Evolutionary conservation across 305 asterid species (phyloP).

Genomic region (Solanum hybrid): DNA sequence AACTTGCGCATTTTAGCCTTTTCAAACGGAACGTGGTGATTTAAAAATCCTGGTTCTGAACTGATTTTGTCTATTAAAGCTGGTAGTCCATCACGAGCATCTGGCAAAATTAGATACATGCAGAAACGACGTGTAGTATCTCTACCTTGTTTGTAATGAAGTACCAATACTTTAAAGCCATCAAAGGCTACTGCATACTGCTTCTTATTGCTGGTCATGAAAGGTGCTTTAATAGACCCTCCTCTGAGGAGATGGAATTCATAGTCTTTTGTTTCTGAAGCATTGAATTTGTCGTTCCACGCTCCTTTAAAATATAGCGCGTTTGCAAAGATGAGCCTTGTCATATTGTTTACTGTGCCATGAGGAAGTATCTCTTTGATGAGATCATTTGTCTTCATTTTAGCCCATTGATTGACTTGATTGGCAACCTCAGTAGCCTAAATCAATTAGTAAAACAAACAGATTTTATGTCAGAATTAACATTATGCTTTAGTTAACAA

Average conservation of each 20-base stretch:
- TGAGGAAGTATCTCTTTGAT: constrained; percentile 62
- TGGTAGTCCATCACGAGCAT: constrained; percentile 43
- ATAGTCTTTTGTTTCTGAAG: constrained; percentile 39
- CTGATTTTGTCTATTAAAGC: constrained; percentile 33
- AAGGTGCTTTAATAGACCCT: constrained; percentile 32
- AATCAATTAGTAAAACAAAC: neutral
- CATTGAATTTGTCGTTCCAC: constrained; percentile 52
- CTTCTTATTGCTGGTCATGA: constrained; percentile 13
- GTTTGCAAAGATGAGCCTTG: constrained; percentile 60
- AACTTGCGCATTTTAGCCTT: constrained; percentile 34
- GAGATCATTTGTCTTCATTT: constrained; percentile 53
- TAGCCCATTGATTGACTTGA: constrained; percentile 64
- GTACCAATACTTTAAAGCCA: constrained; percentile 55
- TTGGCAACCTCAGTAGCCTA: constrained; percentile 44
- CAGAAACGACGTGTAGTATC: constrained; percentile 48
- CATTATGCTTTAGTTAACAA: neutral
- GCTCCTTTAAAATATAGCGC: constrained; percentile 72
- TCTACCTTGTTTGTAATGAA: constrained; percentile 56
- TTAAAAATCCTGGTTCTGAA: constrained; percentile 48
- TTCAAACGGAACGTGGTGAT: constrained; percentile 37
- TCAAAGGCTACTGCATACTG: constrained; percentile 39
- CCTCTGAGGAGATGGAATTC: constrained; percentile 56
- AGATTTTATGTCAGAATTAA: constrained; percentile 7
- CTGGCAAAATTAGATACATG: constrained; percentile 64
- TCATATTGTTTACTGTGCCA: constrained; percentile 26